phyloP scores from a whole-genome alignment of 1,284 basidiomycete genomes.

The Coniferiporia weirii region DNA sequence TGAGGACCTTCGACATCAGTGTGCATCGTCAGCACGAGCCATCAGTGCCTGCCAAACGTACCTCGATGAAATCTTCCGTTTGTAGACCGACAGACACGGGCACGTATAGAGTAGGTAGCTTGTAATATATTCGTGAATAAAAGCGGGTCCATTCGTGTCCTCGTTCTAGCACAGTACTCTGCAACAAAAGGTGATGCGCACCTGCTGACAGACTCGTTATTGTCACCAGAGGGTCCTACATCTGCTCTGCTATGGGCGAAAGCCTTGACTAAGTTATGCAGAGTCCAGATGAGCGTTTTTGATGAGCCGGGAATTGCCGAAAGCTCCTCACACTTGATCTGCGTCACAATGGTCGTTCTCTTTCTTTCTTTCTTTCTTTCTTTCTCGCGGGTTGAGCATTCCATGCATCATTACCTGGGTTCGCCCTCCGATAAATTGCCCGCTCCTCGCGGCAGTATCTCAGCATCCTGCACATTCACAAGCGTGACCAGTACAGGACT shows the following conservation, averaged over 20 bases:
- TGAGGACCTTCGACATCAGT: conserved; percentile 56
- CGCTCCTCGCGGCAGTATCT: too few relatives aligned
- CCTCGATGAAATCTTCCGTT: conserved; percentile 98
- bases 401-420: too few relatives aligned
- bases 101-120: conserved; percentile 98
- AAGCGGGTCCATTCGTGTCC: conserved; percentile 69
- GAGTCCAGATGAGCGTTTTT: too few relatives aligned
- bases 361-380: too few relatives aligned
- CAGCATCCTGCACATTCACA: too few relatives aligned
- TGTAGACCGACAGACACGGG: conserved; percentile 98
- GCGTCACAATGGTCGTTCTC: too few relatives aligned
- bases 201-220: conserved; percentile 99
- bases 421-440: too few relatives aligned
- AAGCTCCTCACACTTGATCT: too few relatives aligned
- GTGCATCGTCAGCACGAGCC: conserved; percentile 24
- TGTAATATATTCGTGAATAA: conserved; percentile 99
- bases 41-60: conserved; percentile 42
- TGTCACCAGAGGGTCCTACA: conserved; percentile 96
- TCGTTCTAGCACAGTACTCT: conserved; percentile 27
- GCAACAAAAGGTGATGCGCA: conserved; percentile 39
- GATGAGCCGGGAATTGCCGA: too few relatives aligned
- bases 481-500: too few relatives aligned
- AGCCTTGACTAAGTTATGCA: too few relatives aligned
- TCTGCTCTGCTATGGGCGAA: conserved; percentile 94
- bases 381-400: too few relatives aligned